Evolutionary conservation across 345 rosid genomes (phyloP), one percentile per base, ranked within the genome.

Genomic region (Brassica juncea): DNA sequence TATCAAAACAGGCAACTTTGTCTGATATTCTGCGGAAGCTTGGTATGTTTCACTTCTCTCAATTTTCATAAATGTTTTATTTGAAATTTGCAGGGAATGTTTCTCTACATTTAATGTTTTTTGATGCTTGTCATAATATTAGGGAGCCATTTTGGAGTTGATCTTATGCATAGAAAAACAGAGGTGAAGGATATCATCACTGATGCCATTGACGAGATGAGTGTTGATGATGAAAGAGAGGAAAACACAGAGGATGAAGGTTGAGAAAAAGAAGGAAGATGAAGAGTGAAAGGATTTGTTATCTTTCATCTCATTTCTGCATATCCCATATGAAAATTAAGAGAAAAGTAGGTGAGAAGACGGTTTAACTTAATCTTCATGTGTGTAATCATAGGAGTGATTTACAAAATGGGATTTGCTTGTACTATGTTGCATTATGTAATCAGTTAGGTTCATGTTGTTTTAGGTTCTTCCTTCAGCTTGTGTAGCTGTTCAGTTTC

Each of bases 151-250:
- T 95, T 95, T 31, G 87, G 85, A 15, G 80, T 91, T 73, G 94
- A 93, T 84, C 85, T 95, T 65, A 84, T 88, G 93, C 88, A 88
- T 78, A 88, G 97, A 77, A 95, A 95, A 85, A 82, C 87, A 19
- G 99, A 95, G 84, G 97, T 95, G 58, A 95, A 95, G 80, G 97
- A 90, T 63, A 87, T 93, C 44, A 90, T 95, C 61, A 90, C 94
- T 12, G 97, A 95, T 60, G 97, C 89, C 59, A 91, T 95, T 77
- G 88, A 86, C 63, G 88, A 84, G 72, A 95, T 95, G 99, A 84
- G 88, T 15, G 94, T 87, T 67, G 97, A 89, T 16, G 97, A 91
- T 16, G 94, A 91, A 15, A 91, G 83, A 16, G 90, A 65, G 14
- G 93, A 88, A 25, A 88, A 84, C 58, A 89, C 75, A 8, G 94